These are phyloP conservation scores for Microdochium bolleyi DNA, from an alignment of 2,329 filamentous ascomycete genomes.

Conservation along the genomic window DNA sequence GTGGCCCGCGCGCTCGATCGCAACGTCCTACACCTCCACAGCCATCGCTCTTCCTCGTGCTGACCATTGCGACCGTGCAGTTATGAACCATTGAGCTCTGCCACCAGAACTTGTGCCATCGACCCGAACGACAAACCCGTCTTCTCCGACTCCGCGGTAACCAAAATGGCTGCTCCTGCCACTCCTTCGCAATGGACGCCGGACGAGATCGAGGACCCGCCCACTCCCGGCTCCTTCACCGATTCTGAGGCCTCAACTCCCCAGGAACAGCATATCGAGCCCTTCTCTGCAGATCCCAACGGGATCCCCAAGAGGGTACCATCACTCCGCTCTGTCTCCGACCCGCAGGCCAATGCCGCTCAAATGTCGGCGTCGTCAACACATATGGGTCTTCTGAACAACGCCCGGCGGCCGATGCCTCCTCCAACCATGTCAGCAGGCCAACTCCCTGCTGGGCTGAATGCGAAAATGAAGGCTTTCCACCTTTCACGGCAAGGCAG, in stretches of 20 bases:
- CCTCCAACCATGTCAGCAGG: conserved; percentile 30
- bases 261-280: conserved; percentile 28
- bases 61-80: background rate
- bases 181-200: conserved; percentile 25
- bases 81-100: background rate
- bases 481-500: conserved; percentile 36
- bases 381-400: conserved; percentile 68
- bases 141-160: background rate
- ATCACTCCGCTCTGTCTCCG: conserved; percentile 52
- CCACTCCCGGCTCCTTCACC: conserved; percentile 30
- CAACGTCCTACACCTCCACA: background rate
- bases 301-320: conserved; percentile 40
- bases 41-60: background rate
- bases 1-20: background rate
- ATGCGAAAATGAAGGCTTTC: conserved; percentile 39
- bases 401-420: conserved; percentile 44
- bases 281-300: conserved; percentile 3
- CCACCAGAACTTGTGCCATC: background rate
- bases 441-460: conserved; percentile 32
- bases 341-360: conserved; percentile 39
- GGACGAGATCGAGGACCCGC: background rate
- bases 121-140: background rate
- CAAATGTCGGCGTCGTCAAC: conserved; percentile 79
- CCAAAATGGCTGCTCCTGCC: conserved; percentile 8
- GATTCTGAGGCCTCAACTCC: conserved; percentile 42